These are phyloP conservation scores for Triadica sebifera DNA, from an alignment of 345 rosid genomes.

Conservation along the genomic window DNA sequence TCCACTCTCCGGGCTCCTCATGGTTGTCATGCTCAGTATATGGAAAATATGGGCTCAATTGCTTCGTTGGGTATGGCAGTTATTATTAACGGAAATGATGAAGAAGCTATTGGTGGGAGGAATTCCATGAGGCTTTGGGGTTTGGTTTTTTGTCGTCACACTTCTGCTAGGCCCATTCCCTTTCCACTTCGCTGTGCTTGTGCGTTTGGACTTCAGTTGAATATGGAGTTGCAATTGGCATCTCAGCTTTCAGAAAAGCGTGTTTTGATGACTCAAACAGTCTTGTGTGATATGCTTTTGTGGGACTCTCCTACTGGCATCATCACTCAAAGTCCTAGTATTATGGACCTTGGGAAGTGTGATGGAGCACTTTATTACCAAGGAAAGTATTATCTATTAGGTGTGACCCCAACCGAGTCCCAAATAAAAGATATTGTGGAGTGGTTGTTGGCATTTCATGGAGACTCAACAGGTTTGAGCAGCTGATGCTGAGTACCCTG, in stretches of 20 bases:
- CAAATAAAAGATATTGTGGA: conserved; percentile 83
- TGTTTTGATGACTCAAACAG: conserved; percentile 86
- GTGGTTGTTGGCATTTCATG: conserved; percentile 82
- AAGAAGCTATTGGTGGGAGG: conserved; percentile 68
- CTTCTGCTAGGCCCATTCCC: conserved; percentile 80
- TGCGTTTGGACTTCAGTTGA: conserved; percentile 92
- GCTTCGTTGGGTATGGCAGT: conserved; percentile 94
- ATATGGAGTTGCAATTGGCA: conserved; percentile 96
- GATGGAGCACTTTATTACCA: conserved; percentile 92
- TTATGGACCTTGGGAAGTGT: conserved; percentile 93
- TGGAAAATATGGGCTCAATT: conserved; percentile 91
- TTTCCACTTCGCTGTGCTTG: conserved; percentile 96
- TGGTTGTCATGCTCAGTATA: conserved; percentile 93
- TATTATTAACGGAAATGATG: conserved; percentile 79
- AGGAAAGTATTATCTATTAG: conserved; percentile 65
- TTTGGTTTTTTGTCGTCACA: conserved; percentile 96
- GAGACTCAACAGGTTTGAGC: conserved; percentile 95
- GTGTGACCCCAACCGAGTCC: conserved; percentile 80
- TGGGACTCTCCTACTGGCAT: conserved; percentile 94
- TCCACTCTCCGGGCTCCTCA: conserved; percentile 97
- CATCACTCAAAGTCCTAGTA: conserved; percentile 91
- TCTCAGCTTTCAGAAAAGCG: conserved; percentile 83
- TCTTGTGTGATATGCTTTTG: conserved; percentile 95
- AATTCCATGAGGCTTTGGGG: conserved; percentile 90
- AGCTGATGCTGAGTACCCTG: conserved; percentile 88